These are phyloP conservation scores for Sordariomycetes sp. DNA, from an alignment of 2,329 filamentous ascomycete genomes.

Conservation along the genomic window DNA sequence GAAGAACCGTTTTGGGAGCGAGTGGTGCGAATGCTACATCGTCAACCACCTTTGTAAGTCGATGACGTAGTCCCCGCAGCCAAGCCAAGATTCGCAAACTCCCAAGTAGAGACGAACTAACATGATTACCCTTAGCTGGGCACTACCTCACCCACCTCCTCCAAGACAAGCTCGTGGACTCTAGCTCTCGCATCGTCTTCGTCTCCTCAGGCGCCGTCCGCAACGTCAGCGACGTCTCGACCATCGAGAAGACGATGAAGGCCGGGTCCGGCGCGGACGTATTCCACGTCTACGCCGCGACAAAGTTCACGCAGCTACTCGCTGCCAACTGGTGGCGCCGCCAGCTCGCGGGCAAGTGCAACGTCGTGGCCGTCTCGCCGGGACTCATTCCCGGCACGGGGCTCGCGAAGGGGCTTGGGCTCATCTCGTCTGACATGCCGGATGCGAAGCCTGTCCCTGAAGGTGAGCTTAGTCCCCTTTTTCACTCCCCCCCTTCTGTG, in stretches of 20 bases:
- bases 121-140: conserved; percentile 23
- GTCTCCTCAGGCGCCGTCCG: conserved; percentile 36
- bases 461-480: too few relatives aligned
- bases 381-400: conserved; percentile 36
- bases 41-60: conserved; percentile 38
- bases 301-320: conserved; percentile 37
- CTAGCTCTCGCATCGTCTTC: conserved; percentile 31
- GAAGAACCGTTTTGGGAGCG: conserved; percentile 23
- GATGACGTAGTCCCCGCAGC: neutral
- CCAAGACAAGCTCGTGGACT: conserved; percentile 30
- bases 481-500: too few relatives aligned
- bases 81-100: neutral
- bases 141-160: conserved; percentile 38
- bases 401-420: conserved; percentile 17
- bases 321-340: conserved; percentile 43
- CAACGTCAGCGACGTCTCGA: conserved; percentile 12
- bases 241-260: conserved; percentile 23
- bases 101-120: neutral
- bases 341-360: conserved; percentile 26
- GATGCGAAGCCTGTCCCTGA: conserved; percentile 33
- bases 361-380: conserved; percentile 38
- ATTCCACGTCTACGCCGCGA: conserved; percentile 21
- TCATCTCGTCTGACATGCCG: conserved; percentile 15
- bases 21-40: conserved; percentile 35
- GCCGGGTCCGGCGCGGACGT: conserved; percentile 19